These are phyloP conservation scores for Penicillium sp. DNA, from an alignment of 2,329 filamentous ascomycete species.

Conservation along the genomic window DNA sequence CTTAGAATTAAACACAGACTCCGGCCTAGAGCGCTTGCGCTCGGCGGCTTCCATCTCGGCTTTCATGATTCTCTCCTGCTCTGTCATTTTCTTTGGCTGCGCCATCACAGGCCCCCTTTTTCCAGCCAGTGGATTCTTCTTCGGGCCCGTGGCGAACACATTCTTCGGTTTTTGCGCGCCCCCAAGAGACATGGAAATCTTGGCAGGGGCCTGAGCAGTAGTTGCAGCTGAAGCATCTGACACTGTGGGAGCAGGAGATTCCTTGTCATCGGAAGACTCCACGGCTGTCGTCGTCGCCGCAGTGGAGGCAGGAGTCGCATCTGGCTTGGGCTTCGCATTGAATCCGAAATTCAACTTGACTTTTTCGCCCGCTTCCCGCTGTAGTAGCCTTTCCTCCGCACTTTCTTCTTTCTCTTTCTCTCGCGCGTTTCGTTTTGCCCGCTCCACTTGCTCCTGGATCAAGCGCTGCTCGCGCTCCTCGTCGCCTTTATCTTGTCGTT, in stretches of 20 bases:
- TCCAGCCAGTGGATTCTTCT: constrained; percentile 70
- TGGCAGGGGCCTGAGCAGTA: constrained; percentile 22
- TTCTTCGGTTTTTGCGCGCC: constrained; percentile 57
- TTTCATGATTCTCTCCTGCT: constrained; percentile 86
- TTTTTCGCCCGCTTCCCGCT: constrained; percentile 72
- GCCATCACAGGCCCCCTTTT: constrained; percentile 65
- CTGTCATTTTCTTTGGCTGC: constrained; percentile 80
- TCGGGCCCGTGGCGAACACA: constrained; percentile 64
- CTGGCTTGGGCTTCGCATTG: constrained; percentile 27
- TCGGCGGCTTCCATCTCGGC: constrained; percentile 67
- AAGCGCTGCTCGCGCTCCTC: constrained; percentile 84
- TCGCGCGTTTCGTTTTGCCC: constrained; percentile 65
- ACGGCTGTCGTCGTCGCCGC: constrained; percentile 11
- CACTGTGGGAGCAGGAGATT: not conserved
- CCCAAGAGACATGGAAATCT: constrained; percentile 66
- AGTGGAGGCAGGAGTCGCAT: constrained; percentile 28
- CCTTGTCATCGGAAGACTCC: constrained; percentile 27
- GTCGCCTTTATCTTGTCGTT: constrained; percentile 85
- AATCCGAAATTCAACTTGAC: constrained; percentile 69
- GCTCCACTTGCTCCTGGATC: constrained; percentile 79
- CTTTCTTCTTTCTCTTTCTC: constrained; percentile 44
- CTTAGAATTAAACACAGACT: constrained; percentile 37
- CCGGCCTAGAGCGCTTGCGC: constrained; percentile 58
- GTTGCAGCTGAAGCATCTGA: constrained; percentile 11
- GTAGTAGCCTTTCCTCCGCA: constrained; percentile 45